A percentile compares a stretch with the other conserved stretches of the same genome.
Evolutionary conservation across 2,329 filamentous ascomycete genomes (phyloP).

Genomic region (Aspergillus sp.): DNA sequence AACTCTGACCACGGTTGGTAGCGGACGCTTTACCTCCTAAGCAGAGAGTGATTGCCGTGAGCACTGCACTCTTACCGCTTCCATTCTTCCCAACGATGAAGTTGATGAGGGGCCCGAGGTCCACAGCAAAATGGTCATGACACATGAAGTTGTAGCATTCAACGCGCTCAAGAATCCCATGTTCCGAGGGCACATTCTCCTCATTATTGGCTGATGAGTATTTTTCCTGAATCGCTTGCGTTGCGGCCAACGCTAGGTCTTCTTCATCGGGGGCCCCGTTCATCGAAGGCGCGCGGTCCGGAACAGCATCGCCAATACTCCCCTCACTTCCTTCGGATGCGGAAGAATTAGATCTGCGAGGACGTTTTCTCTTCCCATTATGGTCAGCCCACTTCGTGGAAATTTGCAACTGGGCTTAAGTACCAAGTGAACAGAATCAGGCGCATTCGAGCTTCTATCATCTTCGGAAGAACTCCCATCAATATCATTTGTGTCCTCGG

Average conservation of each 20-base stretch:
- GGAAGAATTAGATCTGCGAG: constrained; percentile 26
- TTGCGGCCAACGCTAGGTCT: constrained; percentile 51
- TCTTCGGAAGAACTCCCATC: constrained; percentile 10
- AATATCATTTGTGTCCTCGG: constrained; percentile 24
- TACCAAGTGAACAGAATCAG: constrained; percentile 25
- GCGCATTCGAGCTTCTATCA: constrained; percentile 11
- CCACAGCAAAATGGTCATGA: constrained; percentile 69
- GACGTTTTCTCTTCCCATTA: constrained; percentile 35
- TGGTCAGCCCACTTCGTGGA: constrained; percentile 4
- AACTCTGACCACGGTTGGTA: constrained; percentile 81
- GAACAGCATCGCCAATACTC: constrained; percentile 16
- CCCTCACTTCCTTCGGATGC: constrained; percentile 8
- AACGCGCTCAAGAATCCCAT: constrained; percentile 80
- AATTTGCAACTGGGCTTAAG: constrained; percentile 9
- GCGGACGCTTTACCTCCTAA: constrained; percentile 89
- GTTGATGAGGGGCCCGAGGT: constrained; percentile 90
- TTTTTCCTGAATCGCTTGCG: constrained; percentile 51
- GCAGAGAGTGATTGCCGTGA: constrained; percentile 88
- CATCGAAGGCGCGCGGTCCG: constrained; percentile 7
- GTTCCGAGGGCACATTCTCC: constrained; percentile 68
- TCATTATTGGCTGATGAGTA: constrained; percentile 43
- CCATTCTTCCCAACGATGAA: constrained; percentile 98
- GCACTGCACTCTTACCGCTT: constrained; percentile 90
- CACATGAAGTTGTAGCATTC: constrained; percentile 96
- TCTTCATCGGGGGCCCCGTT: constrained; percentile 22